A percentile compares a stretch with the other conserved stretches of the same genome.
Conservation (phyloP, 371 early-diverging fungal genomes). For the Syncephalastrum monosporum region DNA sequence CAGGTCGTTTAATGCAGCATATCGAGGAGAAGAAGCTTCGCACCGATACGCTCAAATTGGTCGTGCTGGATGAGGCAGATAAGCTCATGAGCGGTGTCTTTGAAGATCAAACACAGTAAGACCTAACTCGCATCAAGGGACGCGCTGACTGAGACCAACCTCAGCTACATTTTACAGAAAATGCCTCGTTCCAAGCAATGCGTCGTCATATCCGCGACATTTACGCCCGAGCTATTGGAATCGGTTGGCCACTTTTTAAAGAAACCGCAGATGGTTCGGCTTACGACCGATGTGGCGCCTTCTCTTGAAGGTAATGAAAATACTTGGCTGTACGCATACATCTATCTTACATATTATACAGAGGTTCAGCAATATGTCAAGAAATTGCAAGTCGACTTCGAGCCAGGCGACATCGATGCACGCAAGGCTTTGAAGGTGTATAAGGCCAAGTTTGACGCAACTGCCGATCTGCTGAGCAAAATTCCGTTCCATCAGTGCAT, state of each 20-base stretch:
- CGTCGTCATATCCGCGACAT: constrained; percentile 66
- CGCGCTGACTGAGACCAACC: not conserved
- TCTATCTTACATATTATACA: constrained; percentile 4
- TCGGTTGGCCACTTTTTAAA: constrained; percentile 39
- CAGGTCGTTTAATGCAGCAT: constrained; percentile 81
- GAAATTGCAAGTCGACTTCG: constrained; percentile 14
- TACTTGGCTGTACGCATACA: not conserved
- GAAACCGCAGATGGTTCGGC: constrained; percentile 51
- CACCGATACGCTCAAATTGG: constrained; percentile 68
- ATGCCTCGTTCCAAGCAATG: constrained; percentile 47
- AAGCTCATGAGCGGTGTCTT: constrained; percentile 72
- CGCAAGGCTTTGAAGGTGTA: constrained; percentile 28
- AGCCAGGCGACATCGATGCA: constrained; percentile 7
- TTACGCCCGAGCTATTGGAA: constrained; percentile 48
- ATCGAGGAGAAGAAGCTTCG: constrained; percentile 64
- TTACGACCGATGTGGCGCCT: constrained; percentile 57
- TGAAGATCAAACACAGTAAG: constrained; percentile 31
- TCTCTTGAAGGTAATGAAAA: constrained; percentile 47
- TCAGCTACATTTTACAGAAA: constrained; percentile 26
- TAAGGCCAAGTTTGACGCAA: constrained; percentile 52
- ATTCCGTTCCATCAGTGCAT: constrained; percentile 68
- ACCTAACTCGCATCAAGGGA: too few species aligned
- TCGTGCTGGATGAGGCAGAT: constrained; percentile 96
- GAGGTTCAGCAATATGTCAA: constrained; percentile 63
- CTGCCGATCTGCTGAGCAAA: constrained; percentile 46